Evolutionary conservation across 345 rosid genomes (phyloP).

Genomic region (Eutrema heterophyllum): DNA sequence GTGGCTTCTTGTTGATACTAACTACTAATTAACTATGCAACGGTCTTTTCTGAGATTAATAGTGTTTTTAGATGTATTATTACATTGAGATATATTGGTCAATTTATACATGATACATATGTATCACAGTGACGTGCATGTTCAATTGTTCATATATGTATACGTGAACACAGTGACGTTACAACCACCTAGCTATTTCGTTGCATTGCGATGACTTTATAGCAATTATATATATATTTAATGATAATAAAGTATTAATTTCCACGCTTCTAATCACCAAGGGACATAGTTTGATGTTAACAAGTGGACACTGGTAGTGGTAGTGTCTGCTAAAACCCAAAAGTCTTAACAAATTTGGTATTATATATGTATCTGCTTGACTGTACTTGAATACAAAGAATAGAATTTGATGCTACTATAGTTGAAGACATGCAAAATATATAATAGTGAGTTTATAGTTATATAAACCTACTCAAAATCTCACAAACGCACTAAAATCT

Average conservation of each 20-base stretch:
- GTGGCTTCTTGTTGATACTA: not conserved
- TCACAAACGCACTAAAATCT: not conserved
- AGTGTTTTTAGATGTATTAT: conserved; percentile 9
- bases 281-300: conserved; percentile 16
- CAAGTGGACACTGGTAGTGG: conserved; percentile 22
- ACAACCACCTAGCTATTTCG: conserved; percentile 22
- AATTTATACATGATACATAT: conserved; percentile 5
- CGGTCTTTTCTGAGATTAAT: conserved; percentile 13
- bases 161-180: conserved; percentile 22
- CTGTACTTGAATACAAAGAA: not conserved
- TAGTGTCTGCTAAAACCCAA: conserved; percentile 20
- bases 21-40: not conserved
- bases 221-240: not conserved
- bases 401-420: not conserved
- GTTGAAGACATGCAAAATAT: not conserved
- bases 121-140: not conserved
- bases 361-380: not conserved
- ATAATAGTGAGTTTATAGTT: not conserved
- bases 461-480: not conserved
- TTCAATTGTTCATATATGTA: conserved; percentile 3
- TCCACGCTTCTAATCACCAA: not conserved
- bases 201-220: conserved; percentile 17
- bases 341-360: not conserved
- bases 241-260: conserved; percentile 9
- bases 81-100: not conserved